Base-by-base conservation (phyloP, 345 rosid species). In the Triadica sebifera region DNA sequence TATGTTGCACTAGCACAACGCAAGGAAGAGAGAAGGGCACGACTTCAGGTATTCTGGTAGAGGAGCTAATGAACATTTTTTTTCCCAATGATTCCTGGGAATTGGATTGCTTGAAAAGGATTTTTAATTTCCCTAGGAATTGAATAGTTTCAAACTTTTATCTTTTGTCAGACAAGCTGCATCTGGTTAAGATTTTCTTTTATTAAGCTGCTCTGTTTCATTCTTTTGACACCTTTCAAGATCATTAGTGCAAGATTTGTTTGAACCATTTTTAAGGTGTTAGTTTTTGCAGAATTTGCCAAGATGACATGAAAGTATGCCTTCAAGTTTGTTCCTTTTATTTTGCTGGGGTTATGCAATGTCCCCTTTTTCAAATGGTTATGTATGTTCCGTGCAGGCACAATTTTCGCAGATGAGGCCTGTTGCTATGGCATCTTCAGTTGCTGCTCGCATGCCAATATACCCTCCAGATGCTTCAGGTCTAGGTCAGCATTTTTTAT, bases 1-100 rank as follows among this genome's bases (percentile, higher is more conserved):
- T 79, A 74, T 39, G 78, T 79, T 58, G 82, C 82, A 20, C 75
- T 50, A 65, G 82, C 82, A 5, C 78, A 79, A 43, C 51, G 82
- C 16, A 79, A 75, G 58, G 79, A 79, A 65, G 82, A 79, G 12
- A 58, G 78, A 52, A 69, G 65, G 65, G 82, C 75, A 11, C 63
- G 73, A 60, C 66, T 79, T 49, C 67, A 64, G 67, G 67, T 64
- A 64, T 38, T 17, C 12, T 56, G 12, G 4, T 20, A 2, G 12
- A 56, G 34, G 60, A 56, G 60, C 25, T 56, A 56, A n/a, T 0
- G 60, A 3, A 20, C 60, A 1, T 5, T 34, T 2, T 17, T 37
- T 2, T 62, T 41, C 7, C 19, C 11, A 5, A 17, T 5, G 16
- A 34, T 37, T 34, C 37, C 8, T 4, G 6, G 41, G 39, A 4